phyloP scores from a whole-genome alignment of 2,329 filamentous ascomycete genomes.

The Anthostomella pinea region DNA sequence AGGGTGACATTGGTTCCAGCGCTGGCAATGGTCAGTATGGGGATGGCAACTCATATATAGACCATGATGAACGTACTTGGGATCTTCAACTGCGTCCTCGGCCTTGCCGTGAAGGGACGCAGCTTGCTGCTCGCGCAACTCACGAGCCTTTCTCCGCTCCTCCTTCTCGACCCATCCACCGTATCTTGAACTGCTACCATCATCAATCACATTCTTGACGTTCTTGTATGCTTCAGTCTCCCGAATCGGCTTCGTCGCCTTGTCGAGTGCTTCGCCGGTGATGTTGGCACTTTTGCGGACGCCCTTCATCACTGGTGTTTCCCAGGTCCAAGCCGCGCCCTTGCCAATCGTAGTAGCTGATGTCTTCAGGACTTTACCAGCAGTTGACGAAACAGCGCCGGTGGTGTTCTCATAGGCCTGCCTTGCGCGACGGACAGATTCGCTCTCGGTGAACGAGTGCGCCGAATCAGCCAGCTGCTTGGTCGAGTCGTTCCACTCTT shows the following conservation, averaged over 20 bases:
- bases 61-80: conserved; percentile 62
- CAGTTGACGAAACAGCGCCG: conserved; percentile 75
- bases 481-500: conserved; percentile 98
- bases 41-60: conserved; percentile 11
- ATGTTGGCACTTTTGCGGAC: conserved; percentile 81
- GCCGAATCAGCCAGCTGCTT: conserved; percentile 89
- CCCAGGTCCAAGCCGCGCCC: conserved; percentile 95
- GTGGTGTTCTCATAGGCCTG: conserved; percentile 86
- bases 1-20: conserved; percentile 92
- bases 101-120: conserved; percentile 45
- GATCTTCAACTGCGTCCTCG: conserved; percentile 76
- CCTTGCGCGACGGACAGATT: conserved; percentile 80
- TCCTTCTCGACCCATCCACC: conserved; percentile 97
- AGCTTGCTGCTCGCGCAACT: conserved; percentile 66
- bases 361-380: conserved; percentile 75
- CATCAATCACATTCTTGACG: conserved; percentile 94
- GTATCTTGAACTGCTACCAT: conserved; percentile 92
- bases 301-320: conserved; percentile 89
- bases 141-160: conserved; percentile 77
- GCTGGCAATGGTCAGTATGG: conserved; percentile 47
- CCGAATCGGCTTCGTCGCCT: conserved; percentile 89
- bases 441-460: conserved; percentile 89
- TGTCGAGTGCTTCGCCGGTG: conserved; percentile 85
- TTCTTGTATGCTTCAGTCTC: conserved; percentile 94
- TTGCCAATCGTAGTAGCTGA: conserved; percentile 87